These are phyloP conservation scores for Solanum appendiculatum DNA, from an alignment of 257 asterid species.

Conservation along the genomic window DNA sequence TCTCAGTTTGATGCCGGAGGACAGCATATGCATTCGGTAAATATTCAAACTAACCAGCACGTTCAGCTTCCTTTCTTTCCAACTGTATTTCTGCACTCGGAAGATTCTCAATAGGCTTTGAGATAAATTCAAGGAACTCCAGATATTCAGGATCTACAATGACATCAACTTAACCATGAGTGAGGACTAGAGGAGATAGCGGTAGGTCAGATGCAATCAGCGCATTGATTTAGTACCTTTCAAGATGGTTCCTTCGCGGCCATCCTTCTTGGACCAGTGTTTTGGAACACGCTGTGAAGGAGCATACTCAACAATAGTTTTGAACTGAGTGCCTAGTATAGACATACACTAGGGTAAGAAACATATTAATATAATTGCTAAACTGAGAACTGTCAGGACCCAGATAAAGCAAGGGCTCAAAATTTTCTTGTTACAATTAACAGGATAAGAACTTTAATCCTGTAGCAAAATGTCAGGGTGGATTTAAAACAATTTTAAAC, in stretches of 20 bases:
- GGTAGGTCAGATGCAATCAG: constrained; percentile 13
- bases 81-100: constrained; percentile 99
- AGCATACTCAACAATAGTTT: constrained; percentile 85
- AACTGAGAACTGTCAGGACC: not conserved
- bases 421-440: not conserved
- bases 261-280: constrained; percentile 86
- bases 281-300: constrained; percentile 96
- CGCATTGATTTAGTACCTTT: constrained; percentile 48
- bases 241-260: constrained; percentile 84
- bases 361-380: not conserved
- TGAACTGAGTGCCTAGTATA: constrained; percentile 76
- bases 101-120: constrained; percentile 92
- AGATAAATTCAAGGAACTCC: constrained; percentile 94
- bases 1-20: not conserved
- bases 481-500: not conserved
- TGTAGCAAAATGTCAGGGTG: not conserved
- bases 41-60: constrained; percentile 56
- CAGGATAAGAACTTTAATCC: not conserved
- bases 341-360: not conserved
- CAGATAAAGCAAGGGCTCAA: not conserved
- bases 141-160: constrained; percentile 95
- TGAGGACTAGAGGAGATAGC: constrained; percentile 7
- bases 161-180: constrained; percentile 23
- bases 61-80: constrained; percentile 98
- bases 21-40: not conserved